Evolutionary conservation across 1,284 basidiomycete genomes (phyloP).

Genomic region (Retiboletus flavoniger): DNA sequence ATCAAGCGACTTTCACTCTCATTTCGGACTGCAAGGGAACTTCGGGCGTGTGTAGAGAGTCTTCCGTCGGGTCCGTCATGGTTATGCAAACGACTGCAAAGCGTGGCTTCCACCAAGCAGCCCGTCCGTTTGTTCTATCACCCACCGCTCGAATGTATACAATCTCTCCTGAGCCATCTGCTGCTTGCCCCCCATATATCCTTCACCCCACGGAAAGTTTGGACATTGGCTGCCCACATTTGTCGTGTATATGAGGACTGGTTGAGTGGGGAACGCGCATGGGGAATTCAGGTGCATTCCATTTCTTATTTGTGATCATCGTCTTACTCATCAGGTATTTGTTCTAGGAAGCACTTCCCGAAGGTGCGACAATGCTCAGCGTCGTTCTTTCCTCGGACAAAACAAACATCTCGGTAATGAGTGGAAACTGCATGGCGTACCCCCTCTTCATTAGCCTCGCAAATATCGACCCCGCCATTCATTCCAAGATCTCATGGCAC

Average conservation of each 20-base stretch:
- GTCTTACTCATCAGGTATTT: background rate
- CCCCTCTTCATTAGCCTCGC: too few species aligned
- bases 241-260: slow-evolving; percentile 12
- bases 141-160: background rate
- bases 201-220: slow-evolving; percentile 4
- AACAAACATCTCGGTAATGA: too few species aligned
- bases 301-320: background rate
- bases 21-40: background rate
- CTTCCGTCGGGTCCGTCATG: background rate
- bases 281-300: background rate
- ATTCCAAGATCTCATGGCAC: too few species aligned
- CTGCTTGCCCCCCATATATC: background rate
- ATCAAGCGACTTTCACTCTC: background rate
- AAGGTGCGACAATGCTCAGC: background rate
- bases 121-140: slow-evolving; percentile 1
- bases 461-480: too few species aligned
- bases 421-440: too few species aligned
- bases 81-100: background rate
- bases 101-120: background rate
- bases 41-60: background rate
- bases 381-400: too few species aligned
- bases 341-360: background rate
- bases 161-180: slow-evolving; percentile 2
- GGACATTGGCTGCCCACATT: background rate
- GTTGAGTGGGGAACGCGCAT: slow-evolving; percentile 5